Conservation (phyloP, 345 rosid species). For the Camelina laxa region DNA sequence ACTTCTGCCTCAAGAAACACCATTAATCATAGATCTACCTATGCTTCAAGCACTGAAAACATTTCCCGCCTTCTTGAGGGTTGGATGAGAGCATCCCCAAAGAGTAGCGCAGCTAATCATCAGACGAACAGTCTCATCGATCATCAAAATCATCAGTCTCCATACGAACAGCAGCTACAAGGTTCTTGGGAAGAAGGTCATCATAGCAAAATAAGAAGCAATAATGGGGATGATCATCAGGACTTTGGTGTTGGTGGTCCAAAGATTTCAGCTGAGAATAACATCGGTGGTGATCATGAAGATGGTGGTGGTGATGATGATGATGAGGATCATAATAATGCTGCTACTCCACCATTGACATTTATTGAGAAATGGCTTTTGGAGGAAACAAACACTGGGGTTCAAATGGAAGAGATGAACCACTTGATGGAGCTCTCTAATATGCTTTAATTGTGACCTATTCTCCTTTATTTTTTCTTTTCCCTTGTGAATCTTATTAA, state of each 20-base stretch:
- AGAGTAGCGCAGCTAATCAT: slow-evolving; percentile 32
- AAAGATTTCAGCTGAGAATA: slow-evolving; percentile 21
- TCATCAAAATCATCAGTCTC: slow-evolving; percentile 23
- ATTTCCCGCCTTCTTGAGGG: slow-evolving; percentile 86
- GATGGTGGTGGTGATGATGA: slow-evolving; percentile 34
- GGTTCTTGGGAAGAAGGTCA: slow-evolving; percentile 43
- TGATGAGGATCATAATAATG: slow-evolving; percentile 32
- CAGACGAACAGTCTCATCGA: slow-evolving; percentile 10
- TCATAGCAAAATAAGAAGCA: slow-evolving; percentile 17
- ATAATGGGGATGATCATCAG: slow-evolving; percentile 11
- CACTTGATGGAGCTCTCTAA: slow-evolving; percentile 62
- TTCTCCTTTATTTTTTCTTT: background rate
- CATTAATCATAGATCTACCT: slow-evolving; percentile 46
- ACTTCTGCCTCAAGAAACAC: slow-evolving; percentile 38
- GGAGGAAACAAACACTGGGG: slow-evolving; percentile 68
- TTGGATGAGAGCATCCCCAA: slow-evolving; percentile 85
- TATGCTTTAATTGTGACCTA: slow-evolving; percentile 38
- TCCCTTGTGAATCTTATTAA: slow-evolving; percentile 27
- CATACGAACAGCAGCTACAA: slow-evolving; percentile 26
- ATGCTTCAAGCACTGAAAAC: slow-evolving; percentile 95
- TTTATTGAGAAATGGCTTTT: slow-evolving; percentile 96
- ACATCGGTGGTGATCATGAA: slow-evolving; percentile 41
- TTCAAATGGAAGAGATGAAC: slow-evolving; percentile 61
- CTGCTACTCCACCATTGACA: slow-evolving; percentile 62
- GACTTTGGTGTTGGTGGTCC: slow-evolving; percentile 15